Evolutionary conservation across 768 basidiomycete species (phyloP).

Genomic region (Lactarius psammicola): DNA sequence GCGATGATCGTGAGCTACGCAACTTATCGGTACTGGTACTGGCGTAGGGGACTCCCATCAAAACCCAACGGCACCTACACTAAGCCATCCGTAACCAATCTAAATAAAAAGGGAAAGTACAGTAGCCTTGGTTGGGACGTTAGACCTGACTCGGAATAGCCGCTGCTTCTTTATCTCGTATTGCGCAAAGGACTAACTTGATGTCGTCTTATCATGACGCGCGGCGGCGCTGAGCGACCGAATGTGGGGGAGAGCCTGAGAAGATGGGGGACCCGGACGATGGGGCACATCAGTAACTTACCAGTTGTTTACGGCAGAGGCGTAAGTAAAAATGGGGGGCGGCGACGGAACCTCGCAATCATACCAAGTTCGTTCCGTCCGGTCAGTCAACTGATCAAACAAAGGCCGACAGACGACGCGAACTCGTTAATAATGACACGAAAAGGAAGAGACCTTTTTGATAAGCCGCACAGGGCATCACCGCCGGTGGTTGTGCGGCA

Average conservation of each 20-base stretch:
- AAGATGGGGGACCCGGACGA: neutral
- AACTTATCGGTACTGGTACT: neutral
- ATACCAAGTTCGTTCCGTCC: neutral
- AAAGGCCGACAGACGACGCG: neutral
- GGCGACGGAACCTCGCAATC: neutral
- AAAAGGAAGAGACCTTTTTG: neutral
- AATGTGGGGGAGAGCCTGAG: conserved; percentile 1
- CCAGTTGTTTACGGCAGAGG: neutral
- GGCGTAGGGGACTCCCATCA: neutral
- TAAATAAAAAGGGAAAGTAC: neutral
- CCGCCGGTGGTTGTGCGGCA: neutral
- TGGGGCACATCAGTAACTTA: neutral
- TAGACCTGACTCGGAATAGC: neutral
- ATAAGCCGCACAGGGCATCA: neutral
- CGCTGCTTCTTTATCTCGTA: neutral
- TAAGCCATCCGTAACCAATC: neutral
- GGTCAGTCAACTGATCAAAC: neutral
- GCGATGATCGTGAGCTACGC: neutral
- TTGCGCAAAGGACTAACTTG: neutral
- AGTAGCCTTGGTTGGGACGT: neutral
- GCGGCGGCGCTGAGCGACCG: neutral
- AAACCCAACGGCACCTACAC: neutral
- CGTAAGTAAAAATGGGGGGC: neutral
- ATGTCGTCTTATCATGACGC: neutral
- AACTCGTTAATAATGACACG: neutral